phyloP scores from a whole-genome alignment of 257 asterid species.

The Nicotiana sylvestris region DNA sequence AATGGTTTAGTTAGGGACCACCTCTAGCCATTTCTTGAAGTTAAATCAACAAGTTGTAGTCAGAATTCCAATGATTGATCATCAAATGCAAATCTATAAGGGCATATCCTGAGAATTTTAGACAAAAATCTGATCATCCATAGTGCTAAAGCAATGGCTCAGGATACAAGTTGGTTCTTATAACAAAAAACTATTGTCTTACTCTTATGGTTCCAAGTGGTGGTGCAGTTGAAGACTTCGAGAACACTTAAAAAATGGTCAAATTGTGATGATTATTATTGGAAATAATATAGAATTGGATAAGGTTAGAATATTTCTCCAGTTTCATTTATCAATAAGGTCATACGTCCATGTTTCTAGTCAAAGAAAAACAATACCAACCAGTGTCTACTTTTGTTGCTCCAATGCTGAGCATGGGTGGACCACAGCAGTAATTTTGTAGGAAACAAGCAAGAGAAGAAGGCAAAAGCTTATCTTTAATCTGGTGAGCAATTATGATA shows the following conservation, averaged over 20 bases:
- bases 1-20: not conserved
- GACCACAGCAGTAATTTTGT: not conserved
- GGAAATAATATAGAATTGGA: not conserved
- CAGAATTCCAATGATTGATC: not conserved
- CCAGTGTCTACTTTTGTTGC: not conserved
- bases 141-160: not conserved
- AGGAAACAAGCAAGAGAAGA: not conserved
- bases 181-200: not conserved
- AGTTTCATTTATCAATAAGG: no score
- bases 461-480: not conserved
- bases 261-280: not conserved
- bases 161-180: not conserved
- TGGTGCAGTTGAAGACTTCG: not conserved
- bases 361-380: not conserved
- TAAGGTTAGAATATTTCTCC: not conserved
- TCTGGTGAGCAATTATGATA: not conserved
- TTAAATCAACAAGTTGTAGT: not conserved
- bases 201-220: not conserved
- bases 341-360: no score
- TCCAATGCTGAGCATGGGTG: not conserved
- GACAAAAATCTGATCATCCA: not conserved
- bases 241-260: not conserved
- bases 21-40: not conserved
- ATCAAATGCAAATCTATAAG: not conserved
- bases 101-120: not conserved